Base-by-base conservation (phyloP, 805 yeast genomes). In the Kodamaea restingae region DNA sequence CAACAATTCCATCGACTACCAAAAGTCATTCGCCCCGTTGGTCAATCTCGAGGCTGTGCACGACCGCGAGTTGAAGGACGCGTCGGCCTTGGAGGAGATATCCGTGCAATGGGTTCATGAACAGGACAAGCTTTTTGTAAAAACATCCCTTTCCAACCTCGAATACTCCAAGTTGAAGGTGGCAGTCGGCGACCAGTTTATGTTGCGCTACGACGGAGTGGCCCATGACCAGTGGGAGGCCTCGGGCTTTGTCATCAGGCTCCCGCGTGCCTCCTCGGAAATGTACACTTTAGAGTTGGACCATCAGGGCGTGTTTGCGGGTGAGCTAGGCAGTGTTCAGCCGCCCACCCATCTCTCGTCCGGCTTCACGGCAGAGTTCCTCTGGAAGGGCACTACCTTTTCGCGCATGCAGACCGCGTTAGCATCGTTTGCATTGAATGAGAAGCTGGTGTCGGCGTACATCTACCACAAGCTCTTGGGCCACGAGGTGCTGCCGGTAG, bases 311-410 rank as follows among this genome's bases (percentile, higher is more conserved):
- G n/a, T n/a, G n/a, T n/a, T 7, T n/a, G 14, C 10, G 14, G 28
- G 28, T 5, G 28, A n/a, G 12, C 8, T 9, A 21, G 24, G 24
- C 7, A 9, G 8, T 21, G 24, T 9, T 9, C 7, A 7, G 8
- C 24, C 49, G 2, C 85, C 85, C 37, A 75, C 81, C 2, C 70
- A 80, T 44, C 55, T 75, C 27, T 72, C 75, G 2, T 70, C 77
- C 4, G 86, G 81, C 15, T 90, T 86, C 57, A 78, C 90, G 1
- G 88, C 90, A 0, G 91, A 86, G 50, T 84, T 87, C 55, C 86
- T 84, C 38, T 90, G 96, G 96, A 84, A 84, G 49, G 93, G 91
- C 11, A 79, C 81, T 2, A 70, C 95, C 1, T 88, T 81, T 55
- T 81, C 76, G 29, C 75, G 97, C 52, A 86, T 87, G 93, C 95